Percentiles rank a stretch among this genome's conserved stretches.
Evolutionary conservation across 164 flowering plant species (phyloP).

Genomic region (Stephania cephalantha): DNA sequence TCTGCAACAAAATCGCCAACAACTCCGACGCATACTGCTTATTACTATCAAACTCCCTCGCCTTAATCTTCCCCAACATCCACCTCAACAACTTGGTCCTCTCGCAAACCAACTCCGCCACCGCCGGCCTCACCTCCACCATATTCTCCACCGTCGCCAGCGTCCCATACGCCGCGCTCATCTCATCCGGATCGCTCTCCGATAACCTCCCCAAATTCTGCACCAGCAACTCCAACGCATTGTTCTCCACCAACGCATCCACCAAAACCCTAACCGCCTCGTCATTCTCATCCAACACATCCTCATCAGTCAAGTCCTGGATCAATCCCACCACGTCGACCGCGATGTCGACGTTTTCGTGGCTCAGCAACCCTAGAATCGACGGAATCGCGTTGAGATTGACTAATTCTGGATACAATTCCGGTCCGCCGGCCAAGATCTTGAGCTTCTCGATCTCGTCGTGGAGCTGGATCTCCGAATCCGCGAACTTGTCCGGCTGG

Average conservation of each 20-base stretch:
- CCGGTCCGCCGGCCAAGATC: slow-evolving; percentile 80
- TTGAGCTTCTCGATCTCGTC: slow-evolving; percentile 86
- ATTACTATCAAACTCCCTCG: slow-evolving; percentile 80
- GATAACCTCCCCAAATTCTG: slow-evolving; percentile 60
- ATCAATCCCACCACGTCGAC: slow-evolving; percentile 65
- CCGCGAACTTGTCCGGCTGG: slow-evolving; percentile 83
- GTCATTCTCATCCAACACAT: slow-evolving; percentile 75
- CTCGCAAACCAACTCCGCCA: slow-evolving; percentile 89
- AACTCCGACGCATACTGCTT: slow-evolving; percentile 98
- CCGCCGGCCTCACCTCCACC: slow-evolving; percentile 85
- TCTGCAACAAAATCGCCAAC: slow-evolving; percentile 86
- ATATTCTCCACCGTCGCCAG: slow-evolving; percentile 75
- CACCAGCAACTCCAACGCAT: slow-evolving; percentile 64
- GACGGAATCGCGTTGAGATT: slow-evolving; percentile 56
- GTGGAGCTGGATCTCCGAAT: slow-evolving; percentile 88
- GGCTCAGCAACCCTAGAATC: slow-evolving; percentile 55
- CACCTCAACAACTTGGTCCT: slow-evolving; percentile 78
- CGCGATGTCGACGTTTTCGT: slow-evolving; percentile 84
- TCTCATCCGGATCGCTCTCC: slow-evolving; percentile 74
- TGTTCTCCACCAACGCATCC: slow-evolving; percentile 69
- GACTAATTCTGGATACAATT: slow-evolving; percentile 86
- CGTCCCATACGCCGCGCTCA: slow-evolving; percentile 60
- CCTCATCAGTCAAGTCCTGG: slow-evolving; percentile 90
- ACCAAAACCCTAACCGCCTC: slow-evolving; percentile 65
- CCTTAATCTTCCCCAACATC: slow-evolving; percentile 70